phyloP scores from a whole-genome alignment of 2,329 filamentous ascomycete species.

The Aspergillaceae sp. region DNA sequence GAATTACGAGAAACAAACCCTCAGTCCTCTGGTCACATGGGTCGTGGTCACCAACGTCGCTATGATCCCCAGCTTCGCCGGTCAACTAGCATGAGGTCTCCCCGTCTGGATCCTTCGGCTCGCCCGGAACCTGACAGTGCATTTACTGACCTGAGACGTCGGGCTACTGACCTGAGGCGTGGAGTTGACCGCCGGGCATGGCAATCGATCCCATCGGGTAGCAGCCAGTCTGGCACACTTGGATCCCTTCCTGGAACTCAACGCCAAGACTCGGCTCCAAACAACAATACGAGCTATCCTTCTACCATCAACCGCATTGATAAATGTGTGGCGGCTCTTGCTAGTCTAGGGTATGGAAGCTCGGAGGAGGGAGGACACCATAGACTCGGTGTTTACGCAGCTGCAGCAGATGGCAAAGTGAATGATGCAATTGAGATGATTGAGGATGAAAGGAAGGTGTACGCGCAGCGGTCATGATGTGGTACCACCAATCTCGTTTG shows the following conservation, averaged over 20 bases:
- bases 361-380: constrained; percentile 26
- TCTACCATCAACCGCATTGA: constrained; percentile 16
- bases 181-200: background rate
- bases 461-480: constrained; percentile 19
- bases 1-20: background rate
- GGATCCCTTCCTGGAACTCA: background rate
- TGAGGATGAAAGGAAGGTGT: constrained; percentile 40
- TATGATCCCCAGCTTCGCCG: constrained; percentile 7
- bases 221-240: background rate
- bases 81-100: constrained; percentile 17
- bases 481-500: too few species aligned
- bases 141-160: constrained; percentile 15
- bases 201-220: constrained; percentile 9
- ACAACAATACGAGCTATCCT: background rate
- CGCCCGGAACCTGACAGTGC: background rate
- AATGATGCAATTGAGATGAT: constrained; percentile 43
- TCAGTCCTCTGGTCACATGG: background rate
- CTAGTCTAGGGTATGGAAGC: constrained; percentile 34
- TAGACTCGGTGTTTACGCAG: constrained; percentile 38
- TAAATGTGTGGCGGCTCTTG: constrained; percentile 32
- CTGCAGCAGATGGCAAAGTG: constrained; percentile 35
- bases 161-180: constrained; percentile 16
- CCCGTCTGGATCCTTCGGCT: constrained; percentile 15
- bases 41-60: background rate
- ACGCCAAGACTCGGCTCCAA: background rate